A percentile compares a stretch with the other conserved stretches of the same genome.
These are phyloP conservation scores for Clarireedia sp. DNA, from an alignment of 2,329 filamentous ascomycete genomes.

Conservation along the genomic window DNA sequence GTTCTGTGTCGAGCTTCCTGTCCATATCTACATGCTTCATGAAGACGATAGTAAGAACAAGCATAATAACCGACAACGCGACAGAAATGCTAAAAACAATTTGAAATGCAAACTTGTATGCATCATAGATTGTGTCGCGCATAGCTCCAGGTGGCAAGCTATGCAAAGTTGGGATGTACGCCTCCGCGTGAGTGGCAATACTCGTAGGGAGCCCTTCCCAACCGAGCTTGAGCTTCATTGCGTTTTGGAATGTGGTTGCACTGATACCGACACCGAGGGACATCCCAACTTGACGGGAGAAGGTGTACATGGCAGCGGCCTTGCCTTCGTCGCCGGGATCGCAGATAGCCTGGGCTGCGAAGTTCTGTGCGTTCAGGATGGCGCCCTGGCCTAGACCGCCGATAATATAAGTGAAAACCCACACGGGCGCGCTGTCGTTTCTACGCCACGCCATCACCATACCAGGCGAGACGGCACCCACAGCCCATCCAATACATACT, in stretches of 20 bases:
- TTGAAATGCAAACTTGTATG: neutral
- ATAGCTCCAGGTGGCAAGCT: neutral
- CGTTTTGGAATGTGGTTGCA: neutral
- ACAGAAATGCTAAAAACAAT: neutral
- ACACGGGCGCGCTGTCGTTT: slow-evolving; percentile 41
- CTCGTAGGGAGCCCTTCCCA: neutral
- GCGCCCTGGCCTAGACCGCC: slow-evolving; percentile 53
- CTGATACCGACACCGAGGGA: slow-evolving; percentile 30
- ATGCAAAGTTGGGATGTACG: neutral
- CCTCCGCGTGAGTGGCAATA: neutral
- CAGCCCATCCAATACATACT: slow-evolving; percentile 48
- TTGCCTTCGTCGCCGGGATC: slow-evolving; percentile 48
- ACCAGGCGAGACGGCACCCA: slow-evolving; percentile 51
- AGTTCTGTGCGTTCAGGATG: slow-evolving; percentile 52
- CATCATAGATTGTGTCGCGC: neutral
- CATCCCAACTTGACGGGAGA: slow-evolving; percentile 53
- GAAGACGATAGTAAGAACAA: neutral
- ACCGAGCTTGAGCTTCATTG: neutral
- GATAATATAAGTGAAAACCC: slow-evolving; percentile 54
- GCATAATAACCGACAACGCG: neutral
- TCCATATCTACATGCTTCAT: neutral
- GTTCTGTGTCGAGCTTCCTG: neutral
- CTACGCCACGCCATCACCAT: slow-evolving; percentile 40
- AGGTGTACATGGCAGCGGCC: slow-evolving; percentile 55
- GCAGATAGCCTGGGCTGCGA: slow-evolving; percentile 57